Evolutionary conservation across 2,329 filamentous ascomycete genomes (phyloP).

Genomic region (Fusarium drepaniforme): DNA sequence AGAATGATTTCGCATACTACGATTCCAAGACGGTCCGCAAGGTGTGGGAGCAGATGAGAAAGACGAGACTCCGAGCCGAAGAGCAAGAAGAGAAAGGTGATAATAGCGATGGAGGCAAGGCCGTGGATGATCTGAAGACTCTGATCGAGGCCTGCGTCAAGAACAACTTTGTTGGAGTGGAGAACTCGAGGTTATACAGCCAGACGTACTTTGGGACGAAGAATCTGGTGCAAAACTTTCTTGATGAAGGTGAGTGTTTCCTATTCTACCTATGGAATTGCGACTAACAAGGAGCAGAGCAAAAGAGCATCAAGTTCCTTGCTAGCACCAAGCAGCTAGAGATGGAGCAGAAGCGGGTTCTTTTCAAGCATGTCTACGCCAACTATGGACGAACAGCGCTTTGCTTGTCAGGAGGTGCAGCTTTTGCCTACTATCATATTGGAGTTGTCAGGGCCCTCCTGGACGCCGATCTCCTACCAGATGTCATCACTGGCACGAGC

Average conservation of each 20-base stretch:
- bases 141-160: constrained; percentile 93
- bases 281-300: constrained; percentile 61
- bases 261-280: constrained; percentile 81
- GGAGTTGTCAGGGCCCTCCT: constrained; percentile 91
- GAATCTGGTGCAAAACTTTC: constrained; percentile 87
- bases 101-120: constrained; percentile 56
- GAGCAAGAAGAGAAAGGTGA: constrained; percentile 57
- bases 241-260: constrained; percentile 78
- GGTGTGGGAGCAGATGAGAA: constrained; percentile 81
- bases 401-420: constrained; percentile 92
- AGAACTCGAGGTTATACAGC: constrained; percentile 94
- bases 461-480: constrained; percentile 86
- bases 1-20: constrained; percentile 86
- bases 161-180: constrained; percentile 96
- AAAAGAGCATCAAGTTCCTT: constrained; percentile 75
- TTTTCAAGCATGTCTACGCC: constrained; percentile 90
- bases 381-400: constrained; percentile 95
- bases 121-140: constrained; percentile 80
- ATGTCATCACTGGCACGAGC: constrained; percentile 96
- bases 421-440: constrained; percentile 97
- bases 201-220: constrained; percentile 99
- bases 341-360: constrained; percentile 78
- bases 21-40: constrained; percentile 85
- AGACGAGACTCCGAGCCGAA: constrained; percentile 71
- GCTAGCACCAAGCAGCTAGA: constrained; percentile 75